phyloP scores from a whole-genome alignment of 495 filamentous ascomycete species.

The Talaromyces stipitatus region DNA sequence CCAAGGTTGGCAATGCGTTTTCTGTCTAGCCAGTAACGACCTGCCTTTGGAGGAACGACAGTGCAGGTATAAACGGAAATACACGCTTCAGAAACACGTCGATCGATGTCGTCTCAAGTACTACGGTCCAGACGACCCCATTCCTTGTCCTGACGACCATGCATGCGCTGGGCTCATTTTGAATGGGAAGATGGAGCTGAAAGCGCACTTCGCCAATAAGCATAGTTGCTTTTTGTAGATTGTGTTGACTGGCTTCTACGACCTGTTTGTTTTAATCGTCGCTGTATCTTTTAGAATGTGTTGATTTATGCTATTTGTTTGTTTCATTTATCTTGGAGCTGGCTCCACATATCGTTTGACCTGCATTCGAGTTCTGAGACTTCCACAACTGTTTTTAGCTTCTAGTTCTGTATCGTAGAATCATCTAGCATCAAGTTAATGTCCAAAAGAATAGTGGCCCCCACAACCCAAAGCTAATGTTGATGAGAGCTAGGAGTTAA shows the following conservation, averaged over 20 bases:
- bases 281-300: neutral
- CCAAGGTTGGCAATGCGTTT: too few relatives aligned
- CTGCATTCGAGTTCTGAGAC: neutral
- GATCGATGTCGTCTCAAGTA: too few relatives aligned
- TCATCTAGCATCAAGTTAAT: neutral
- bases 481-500: neutral
- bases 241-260: neutral
- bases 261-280: neutral
- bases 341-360: neutral
- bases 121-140: too few relatives aligned
- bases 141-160: too few relatives aligned
- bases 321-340: neutral
- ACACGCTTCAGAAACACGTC: too few relatives aligned
- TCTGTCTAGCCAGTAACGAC: too few relatives aligned
- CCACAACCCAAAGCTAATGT: neutral
- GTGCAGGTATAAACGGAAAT: too few relatives aligned
- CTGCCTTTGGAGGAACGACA: too few relatives aligned
- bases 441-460: neutral
- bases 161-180: too few relatives aligned
- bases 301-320: neutral
- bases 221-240: neutral
- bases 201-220: neutral
- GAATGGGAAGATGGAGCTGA: neutral
- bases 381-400: neutral
- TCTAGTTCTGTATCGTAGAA: neutral